Evolutionary conservation across 2,329 filamentous ascomycete species (phyloP).

Genomic region (Xylaria sp.): DNA sequence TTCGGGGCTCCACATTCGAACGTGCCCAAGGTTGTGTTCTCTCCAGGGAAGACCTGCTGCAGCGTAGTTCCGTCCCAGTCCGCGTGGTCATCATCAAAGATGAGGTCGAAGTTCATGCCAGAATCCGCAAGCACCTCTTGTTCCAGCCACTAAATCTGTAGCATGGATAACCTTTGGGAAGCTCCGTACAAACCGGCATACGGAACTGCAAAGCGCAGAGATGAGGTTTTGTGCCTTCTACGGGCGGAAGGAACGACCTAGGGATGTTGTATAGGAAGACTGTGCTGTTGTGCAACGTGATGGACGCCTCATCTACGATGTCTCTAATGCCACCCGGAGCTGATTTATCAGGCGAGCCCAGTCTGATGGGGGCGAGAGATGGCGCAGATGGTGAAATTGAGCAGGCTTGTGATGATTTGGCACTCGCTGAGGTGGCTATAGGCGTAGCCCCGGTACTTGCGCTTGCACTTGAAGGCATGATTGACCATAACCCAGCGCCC

Average conservation of each 20-base stretch:
- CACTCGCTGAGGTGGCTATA: conserved; percentile 4
- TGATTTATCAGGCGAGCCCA: conserved; percentile 30
- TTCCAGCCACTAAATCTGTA: conserved; percentile 40
- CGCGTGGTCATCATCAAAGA: conserved; percentile 26
- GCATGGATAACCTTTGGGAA: conserved; percentile 42
- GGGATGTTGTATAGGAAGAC: conserved; percentile 37
- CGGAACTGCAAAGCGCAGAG: conserved; percentile 43
- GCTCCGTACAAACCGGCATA: conserved; percentile 39
- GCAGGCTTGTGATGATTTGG: conserved; percentile 28
- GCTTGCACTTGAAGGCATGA: conserved; percentile 5
- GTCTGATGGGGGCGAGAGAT: conserved; percentile 36
- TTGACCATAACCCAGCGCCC: conserved; percentile 13
- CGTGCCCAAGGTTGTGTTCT: conserved; percentile 36
- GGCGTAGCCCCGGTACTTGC: not conserved
- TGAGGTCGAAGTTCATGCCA: conserved; percentile 39
- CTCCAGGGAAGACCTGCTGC: conserved; percentile 40
- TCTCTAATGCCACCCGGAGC: conserved; percentile 25
- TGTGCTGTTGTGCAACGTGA: conserved; percentile 34
- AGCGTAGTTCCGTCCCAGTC: conserved; percentile 38
- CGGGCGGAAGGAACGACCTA: conserved; percentile 26
- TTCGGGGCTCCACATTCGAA: conserved; percentile 36
- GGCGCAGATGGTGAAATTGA: conserved; percentile 34
- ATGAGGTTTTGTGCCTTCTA: conserved; percentile 5
- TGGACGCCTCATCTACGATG: conserved; percentile 29
- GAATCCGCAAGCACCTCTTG: conserved; percentile 39